A percentile compares a stretch with the other conserved stretches of the same genome.
These are phyloP conservation scores for Talaromyces ruber DNA, from an alignment of 495 filamentous ascomycete species.

Conservation along the genomic window DNA sequence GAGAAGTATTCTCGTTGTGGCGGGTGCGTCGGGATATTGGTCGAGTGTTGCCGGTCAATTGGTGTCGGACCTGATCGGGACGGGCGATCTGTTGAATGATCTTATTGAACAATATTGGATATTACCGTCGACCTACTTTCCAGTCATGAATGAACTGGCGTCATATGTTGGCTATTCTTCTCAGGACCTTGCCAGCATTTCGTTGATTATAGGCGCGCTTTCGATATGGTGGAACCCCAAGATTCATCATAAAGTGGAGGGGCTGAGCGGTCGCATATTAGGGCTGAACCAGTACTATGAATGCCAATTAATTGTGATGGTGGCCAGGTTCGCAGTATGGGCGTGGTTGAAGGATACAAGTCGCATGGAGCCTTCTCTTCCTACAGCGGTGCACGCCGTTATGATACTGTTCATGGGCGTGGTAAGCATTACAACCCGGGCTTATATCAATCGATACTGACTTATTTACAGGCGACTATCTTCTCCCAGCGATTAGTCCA, in stretches of 20 bases:
- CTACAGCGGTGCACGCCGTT: constrained; percentile 41
- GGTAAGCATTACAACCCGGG: constrained; percentile 32
- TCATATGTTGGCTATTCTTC: constrained; percentile 13
- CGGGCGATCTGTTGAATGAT: constrained; percentile 12
- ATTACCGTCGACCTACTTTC: constrained; percentile 11
- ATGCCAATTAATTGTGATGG: constrained; percentile 53
- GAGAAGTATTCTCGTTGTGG: constrained; percentile 40
- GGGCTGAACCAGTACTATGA: constrained; percentile 63
- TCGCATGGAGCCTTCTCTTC: constrained; percentile 26
- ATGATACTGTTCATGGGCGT: constrained; percentile 24
- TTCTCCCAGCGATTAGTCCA: constrained; percentile 43
- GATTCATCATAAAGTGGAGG: constrained; percentile 53
- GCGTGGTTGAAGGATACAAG: constrained; percentile 37
- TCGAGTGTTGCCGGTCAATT: constrained; percentile 38
- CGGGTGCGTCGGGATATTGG: constrained; percentile 44
- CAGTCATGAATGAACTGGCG: constrained; percentile 25
- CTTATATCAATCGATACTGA: not conserved
- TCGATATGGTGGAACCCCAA: constrained; percentile 74
- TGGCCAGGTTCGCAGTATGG: constrained; percentile 47
- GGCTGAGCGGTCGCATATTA: constrained; percentile 52
- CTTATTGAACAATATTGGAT: constrained; percentile 8
- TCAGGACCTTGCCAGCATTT: constrained; percentile 25
- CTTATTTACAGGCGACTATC: constrained; percentile 21
- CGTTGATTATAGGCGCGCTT: constrained; percentile 43
- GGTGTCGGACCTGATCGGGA: constrained; percentile 29